These are phyloP conservation scores for Calendula officinalis DNA, from an alignment of 129 eudicot genomes.

Conservation along the genomic window DNA sequence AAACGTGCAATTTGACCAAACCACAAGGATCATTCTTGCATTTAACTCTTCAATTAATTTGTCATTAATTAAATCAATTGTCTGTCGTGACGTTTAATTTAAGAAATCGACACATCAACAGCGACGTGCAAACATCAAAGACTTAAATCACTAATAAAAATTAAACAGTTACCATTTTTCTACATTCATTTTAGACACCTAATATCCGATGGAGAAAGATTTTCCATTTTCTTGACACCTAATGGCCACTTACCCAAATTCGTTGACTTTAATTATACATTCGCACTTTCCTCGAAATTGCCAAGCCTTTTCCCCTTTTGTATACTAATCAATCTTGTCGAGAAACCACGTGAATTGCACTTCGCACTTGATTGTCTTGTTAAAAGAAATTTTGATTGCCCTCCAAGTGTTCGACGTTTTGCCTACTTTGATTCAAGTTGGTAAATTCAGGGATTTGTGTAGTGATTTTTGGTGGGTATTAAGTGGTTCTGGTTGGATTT, in stretches of 20 bases:
- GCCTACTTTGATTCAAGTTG: slow-evolving; percentile 14
- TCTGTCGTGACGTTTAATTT: neutral
- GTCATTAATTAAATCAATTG: too few relatives aligned
- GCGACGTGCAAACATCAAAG: slow-evolving; percentile 34
- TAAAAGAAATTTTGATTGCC: neutral
- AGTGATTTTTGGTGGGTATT: slow-evolving; percentile 10
- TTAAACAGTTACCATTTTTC: too few relatives aligned
- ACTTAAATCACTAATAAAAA: neutral
- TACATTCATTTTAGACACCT: neutral
- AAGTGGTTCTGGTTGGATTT: slow-evolving; percentile 10
- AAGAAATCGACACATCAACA: slow-evolving; percentile 27
- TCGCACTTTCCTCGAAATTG: slow-evolving; percentile 16
- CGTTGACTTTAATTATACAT: slow-evolving; percentile 9
- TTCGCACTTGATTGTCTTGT: neutral
- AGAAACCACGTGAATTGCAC: slow-evolving; percentile 13
- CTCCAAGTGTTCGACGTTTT: slow-evolving; percentile 23
- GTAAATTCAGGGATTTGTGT: neutral
- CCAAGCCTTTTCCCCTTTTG: slow-evolving; percentile 3
- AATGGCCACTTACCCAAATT: neutral
- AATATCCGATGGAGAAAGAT: neutral
- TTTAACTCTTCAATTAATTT: too few relatives aligned
- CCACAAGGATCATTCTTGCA: too few relatives aligned
- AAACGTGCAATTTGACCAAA: too few relatives aligned
- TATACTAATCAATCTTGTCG: neutral
- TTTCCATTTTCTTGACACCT: too few relatives aligned